Evolutionary conservation across 2,329 filamentous ascomycete genomes (phyloP), one percentile per base, ranked within the genome.

Genomic region (Paecilomyces sp.): DNA sequence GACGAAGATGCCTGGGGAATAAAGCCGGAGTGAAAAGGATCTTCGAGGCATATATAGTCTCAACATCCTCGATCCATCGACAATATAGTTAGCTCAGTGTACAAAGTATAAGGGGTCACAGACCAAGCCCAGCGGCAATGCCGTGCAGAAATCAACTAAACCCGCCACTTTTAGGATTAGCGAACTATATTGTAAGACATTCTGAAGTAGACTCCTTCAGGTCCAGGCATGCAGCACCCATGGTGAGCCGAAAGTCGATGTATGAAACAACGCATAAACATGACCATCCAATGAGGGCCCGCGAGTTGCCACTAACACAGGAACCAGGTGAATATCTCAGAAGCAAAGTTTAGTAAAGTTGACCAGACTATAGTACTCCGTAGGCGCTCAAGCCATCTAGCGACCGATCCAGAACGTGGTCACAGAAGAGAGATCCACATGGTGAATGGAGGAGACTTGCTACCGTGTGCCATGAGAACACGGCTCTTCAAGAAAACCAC

Each of bases 221-320:
- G 56, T 54, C 30, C 47, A 57, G 56, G 22, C 47, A 50, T 52
- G 25, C 28, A 47, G 28, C 13, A 15, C n/a, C 51, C 13, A n/a
- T 53, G 11, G 22, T 8, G 9, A 47, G 41, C 6, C 41, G 6
- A 47, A 18, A 47, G 15, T 47, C 41, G 41, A 47, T 53, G 51
- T 53, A 12, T 28, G 51, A 25, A 30, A 53, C 51, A 7, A 7
- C 51, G 11, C 24, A 53, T 25, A 25, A 53, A 30, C 24, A 28
- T 30, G 5, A 13, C 51, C 13, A n/a, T 28, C 51, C 51, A 30
- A 53, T 53, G 13, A 11, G 28, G 51, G 24, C 11, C 22, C 15
- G 33, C n/a, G n/a, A 33, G 36, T 52, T 53, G 60, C 41, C 54
- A 41, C 64, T 67, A 64, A 61, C 64, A 60, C 66, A 69, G 67